Base-by-base conservation (phyloP, 2,329 filamentous ascomycete genomes). In the Talaromyces piceae region DNA sequence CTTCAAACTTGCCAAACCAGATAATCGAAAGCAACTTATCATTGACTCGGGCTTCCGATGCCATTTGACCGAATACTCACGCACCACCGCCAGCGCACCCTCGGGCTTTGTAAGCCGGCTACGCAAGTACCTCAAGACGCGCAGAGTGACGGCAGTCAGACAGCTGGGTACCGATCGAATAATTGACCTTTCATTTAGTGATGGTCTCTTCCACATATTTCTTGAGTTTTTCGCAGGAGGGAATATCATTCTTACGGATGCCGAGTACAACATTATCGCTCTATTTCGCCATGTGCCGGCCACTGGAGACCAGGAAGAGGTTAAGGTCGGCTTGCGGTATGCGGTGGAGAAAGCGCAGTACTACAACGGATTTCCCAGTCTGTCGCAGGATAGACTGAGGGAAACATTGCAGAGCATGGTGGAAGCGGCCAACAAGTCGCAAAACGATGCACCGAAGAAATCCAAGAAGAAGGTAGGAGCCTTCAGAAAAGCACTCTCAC, bases 181-280 rank as follows among this genome's bases (percentile, higher is more conserved):
- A 55, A 84, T 98, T 49, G 89, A 97, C 66, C 83, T 98, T 49
- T 80, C 87, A 61, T 96, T 98, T 66, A 94, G 88, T 60, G 90
- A 97, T 74, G 93, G 93, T 9, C 79, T 84, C 59, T 96, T 94
- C 65, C 79, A 86, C 39, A 69, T 98, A 20, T 96, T 89, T 65
- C 74, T 98, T 25, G 93, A 98, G 71, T 98, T 98, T 73, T 98
- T 95, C 66, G 91, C 93, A 1, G 87, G 88, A 48, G 93, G 93
- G 43, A 98, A 98, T 65, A 85, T 98, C 54, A 88, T 98, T 55
- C 77, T 98, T 49, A 95, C 93, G 2, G 90, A 97, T 64, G 79
- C 78, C 47, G 84, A 94, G 22, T 74, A 91, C 48, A 93, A 86
- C 56, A 91, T 97, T 50, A 67, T 97, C 30, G 83, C 87, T 0